phyloP scores from a whole-genome alignment of 106 monocot species.

The Xerophyta viscosa region DNA sequence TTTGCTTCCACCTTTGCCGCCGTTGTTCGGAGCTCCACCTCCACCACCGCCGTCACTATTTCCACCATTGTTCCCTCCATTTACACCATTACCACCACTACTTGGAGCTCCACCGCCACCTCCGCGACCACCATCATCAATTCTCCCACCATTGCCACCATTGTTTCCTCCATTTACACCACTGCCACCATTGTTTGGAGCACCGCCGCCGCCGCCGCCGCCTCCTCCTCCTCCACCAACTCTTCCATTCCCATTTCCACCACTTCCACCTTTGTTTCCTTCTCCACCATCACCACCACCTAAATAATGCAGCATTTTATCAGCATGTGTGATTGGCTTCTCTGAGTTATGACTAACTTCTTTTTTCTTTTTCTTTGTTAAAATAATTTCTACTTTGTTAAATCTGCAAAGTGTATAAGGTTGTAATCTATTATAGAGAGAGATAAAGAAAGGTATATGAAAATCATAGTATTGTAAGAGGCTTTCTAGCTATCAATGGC shows the following conservation, averaged over 20 bases:
- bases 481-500: too few relatives aligned
- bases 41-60: constrained; percentile 2
- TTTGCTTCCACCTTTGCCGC: constrained; percentile 7
- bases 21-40: constrained; percentile 5
- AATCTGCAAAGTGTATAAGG: too few relatives aligned
- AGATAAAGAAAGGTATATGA: too few relatives aligned
- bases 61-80: constrained; percentile 4
- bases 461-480: too few relatives aligned
- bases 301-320: too few relatives aligned
- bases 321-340: too few relatives aligned
- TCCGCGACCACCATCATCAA: neutral
- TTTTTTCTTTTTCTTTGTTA: too few relatives aligned
- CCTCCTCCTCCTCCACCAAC: neutral
- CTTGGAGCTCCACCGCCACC: neutral
- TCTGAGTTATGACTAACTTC: too few relatives aligned
- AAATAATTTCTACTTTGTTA: too few relatives aligned
- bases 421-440: too few relatives aligned
- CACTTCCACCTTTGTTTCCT: neutral
- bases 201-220: neutral
- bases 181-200: neutral
- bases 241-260: neutral
- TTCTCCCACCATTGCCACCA: neutral
- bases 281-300: constrained; percentile 2
- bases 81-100: neutral
- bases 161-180: neutral